phyloP scores from a whole-genome alignment of 331 rosid species.

The Malus hybrid region DNA sequence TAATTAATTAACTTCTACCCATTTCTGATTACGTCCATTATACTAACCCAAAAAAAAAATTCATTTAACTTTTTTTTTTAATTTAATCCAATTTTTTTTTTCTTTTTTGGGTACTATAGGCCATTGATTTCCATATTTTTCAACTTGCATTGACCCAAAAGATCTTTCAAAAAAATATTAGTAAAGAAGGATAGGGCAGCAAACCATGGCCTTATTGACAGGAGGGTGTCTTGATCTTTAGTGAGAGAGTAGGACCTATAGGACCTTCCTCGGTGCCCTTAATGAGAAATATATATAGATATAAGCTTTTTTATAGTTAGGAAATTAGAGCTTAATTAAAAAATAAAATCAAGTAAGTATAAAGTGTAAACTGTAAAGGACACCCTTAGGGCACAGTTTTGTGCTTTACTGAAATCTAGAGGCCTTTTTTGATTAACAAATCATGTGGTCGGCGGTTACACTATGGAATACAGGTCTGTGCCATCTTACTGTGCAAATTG shows the following conservation, averaged over 20 bases:
- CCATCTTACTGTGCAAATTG: constrained; percentile 18
- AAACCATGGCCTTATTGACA: neutral
- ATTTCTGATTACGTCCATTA: neutral
- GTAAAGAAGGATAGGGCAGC: neutral
- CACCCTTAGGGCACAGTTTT: too few relatives aligned
- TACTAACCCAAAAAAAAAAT: neutral
- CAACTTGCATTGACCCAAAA: neutral
- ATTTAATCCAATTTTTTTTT: neutral
- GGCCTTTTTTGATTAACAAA: constrained; percentile 28
- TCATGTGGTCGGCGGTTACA: constrained; percentile 53
- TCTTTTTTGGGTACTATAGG: neutral
- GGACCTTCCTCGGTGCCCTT: neutral
- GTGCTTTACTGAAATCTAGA: constrained; percentile 48
- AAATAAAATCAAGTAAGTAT: constrained; percentile 19
- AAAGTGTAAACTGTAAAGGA: neutral
- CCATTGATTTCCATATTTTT: neutral
- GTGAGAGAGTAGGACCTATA: neutral
- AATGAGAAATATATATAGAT: neutral
- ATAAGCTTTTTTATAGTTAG: neutral
- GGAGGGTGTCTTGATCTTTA: constrained; percentile 7
- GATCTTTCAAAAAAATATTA: neutral
- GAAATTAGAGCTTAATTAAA: neutral
- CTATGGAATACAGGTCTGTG: neutral
- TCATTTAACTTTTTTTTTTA: neutral
- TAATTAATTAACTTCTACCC: neutral